These are phyloP conservation scores for Fusarium xylarioides DNA, from an alignment of 2,329 filamentous ascomycete species.

Conservation along the genomic window DNA sequence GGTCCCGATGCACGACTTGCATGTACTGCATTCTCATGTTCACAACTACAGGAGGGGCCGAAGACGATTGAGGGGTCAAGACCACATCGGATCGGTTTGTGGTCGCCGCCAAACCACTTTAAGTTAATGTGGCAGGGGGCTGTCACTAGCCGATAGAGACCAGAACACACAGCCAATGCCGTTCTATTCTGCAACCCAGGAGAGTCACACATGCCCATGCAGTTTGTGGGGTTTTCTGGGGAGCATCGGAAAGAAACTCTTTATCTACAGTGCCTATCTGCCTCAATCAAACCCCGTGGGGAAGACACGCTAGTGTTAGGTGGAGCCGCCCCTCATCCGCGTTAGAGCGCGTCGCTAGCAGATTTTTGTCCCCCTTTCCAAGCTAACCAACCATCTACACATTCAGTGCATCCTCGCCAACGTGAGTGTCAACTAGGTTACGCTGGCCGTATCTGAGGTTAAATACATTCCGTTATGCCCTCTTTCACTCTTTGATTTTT, in stretches of 20 bases:
- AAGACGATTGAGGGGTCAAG: background rate
- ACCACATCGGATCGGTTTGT: background rate
- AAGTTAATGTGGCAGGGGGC: background rate
- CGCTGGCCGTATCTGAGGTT: background rate
- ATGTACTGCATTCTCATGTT: background rate
- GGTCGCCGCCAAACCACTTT: background rate
- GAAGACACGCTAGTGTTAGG: background rate
- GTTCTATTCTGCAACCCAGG: background rate
- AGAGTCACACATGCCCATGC: background rate
- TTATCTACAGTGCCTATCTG: too few species aligned
- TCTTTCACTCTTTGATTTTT: fast-evolving
- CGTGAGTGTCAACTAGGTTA: fast-evolving
- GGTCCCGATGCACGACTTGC: background rate
- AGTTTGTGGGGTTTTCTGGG: background rate
- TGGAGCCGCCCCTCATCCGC: background rate
- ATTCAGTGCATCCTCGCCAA: background rate
- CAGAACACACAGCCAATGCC: background rate
- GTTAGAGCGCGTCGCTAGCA: background rate
- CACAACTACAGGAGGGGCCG: background rate
- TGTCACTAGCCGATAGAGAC: background rate
- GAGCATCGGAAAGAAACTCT: background rate
- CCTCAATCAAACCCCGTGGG: background rate
- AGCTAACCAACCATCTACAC: background rate
- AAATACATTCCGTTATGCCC: background rate
- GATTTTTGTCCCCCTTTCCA: background rate